Evolutionary conservation across 257 asterid species (phyloP).

Genomic region (Scutellaria minor): DNA sequence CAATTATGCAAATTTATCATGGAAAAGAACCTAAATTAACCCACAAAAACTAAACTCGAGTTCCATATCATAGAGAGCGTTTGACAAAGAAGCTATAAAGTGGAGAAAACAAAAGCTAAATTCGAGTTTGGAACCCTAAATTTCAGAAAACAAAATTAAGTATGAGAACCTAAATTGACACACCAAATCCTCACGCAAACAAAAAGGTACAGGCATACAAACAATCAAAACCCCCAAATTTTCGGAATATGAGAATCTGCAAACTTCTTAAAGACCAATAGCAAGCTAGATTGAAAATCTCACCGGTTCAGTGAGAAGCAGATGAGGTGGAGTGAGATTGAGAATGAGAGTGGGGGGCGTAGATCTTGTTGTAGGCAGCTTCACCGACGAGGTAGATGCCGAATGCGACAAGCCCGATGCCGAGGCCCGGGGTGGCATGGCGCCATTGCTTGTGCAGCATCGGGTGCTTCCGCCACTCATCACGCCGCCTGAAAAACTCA

Average conservation of each 20-base stretch:
- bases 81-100: not conserved
- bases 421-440: slow-evolving; percentile 93
- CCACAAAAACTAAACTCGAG: not conserved
- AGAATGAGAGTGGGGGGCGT: slow-evolving; percentile 70
- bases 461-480: slow-evolving; percentile 96
- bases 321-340: slow-evolving; percentile 51
- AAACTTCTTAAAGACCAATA: not conserved
- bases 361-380: slow-evolving; percentile 62
- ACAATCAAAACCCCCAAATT: slow-evolving; percentile 15
- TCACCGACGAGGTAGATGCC: slow-evolving; percentile 74
- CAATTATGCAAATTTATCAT: slow-evolving; percentile 8
- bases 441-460: slow-evolving; percentile 87
- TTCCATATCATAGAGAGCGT: not conserved
- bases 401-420: slow-evolving; percentile 85
- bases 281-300: slow-evolving; percentile 5
- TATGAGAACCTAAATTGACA: not conserved
- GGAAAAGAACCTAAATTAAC: not conserved
- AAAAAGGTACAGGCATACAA: not conserved
- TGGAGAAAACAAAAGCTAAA: not conserved
- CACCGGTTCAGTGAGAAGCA: slow-evolving; percentile 57
- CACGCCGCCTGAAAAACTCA: slow-evolving; percentile 91
- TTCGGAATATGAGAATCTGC: not conserved
- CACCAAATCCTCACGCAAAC: not conserved
- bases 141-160: not conserved
- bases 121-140: slow-evolving; percentile 19